Base-by-base conservation (phyloP, 306 rosid genomes). In the Spatholobus suberectus region DNA sequence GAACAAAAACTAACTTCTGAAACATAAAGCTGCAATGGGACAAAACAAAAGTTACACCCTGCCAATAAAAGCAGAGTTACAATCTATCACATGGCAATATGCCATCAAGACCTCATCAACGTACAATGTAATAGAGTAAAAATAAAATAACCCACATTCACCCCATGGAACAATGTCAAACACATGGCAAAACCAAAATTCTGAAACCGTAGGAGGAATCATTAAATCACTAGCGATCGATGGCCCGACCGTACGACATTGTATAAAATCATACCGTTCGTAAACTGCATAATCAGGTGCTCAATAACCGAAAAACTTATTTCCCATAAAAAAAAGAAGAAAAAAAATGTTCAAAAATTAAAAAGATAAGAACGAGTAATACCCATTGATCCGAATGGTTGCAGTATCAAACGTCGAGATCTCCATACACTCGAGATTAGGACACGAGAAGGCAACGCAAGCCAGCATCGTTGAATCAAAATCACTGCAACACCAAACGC, bases 391-490 rank as follows among this genome's bases (percentile, higher is more conserved):
- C 59, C 99, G 90, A 91, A 91, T 96, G 66, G 79, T 26, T 37
- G 97, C 90, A 23, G 77, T 26, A 52, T 85, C 77, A 41, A 87
- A 87, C 3, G 76, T 87, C 0, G 80, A 83, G 82, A 94, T 89
- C 92, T 92, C 98, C 94, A 96, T 68, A 61, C 20, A 86, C 26
- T 90, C 98, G 4, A 96, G 89, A 90, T 89, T 92, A 61, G 99
- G 98, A 83, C 99, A 96, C 2, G 99, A 94, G 46, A 94, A 96
- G 32, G 99, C 97, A 78, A 96, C 87, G 76, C 98, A 96, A 17
- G 97, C 99, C 70, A 96, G 87, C 97, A 94, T 89, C 32, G 97
- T 96, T 6, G 99, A 92, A 81, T 96, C 98, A n/a, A 92, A 80
- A 82, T 96, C 94, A 78, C 99, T 96, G 90, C 88, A 73, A 43